These are phyloP conservation scores for Rubia yunnanensis DNA, from an alignment of 257 asterid genomes.

Conservation along the genomic window DNA sequence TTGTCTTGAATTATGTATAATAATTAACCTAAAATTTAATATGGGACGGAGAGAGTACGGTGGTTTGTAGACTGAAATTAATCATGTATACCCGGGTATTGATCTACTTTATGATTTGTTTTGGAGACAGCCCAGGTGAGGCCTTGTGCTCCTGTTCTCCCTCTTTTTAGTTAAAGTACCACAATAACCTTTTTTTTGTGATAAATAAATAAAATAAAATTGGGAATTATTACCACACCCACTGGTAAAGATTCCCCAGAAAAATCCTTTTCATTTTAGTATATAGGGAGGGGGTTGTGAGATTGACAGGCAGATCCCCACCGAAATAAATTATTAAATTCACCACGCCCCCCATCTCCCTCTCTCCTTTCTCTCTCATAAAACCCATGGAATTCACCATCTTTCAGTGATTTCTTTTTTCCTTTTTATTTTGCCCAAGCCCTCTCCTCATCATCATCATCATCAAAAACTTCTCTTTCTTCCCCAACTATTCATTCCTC, in stretches of 20 bases:
- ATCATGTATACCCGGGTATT: neutral
- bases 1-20: too few species aligned
- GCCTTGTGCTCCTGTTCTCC: constrained; percentile 13
- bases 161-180: constrained; percentile 10
- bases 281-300: constrained; percentile 25
- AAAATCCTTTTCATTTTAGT: constrained; percentile 15
- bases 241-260: constrained; percentile 21
- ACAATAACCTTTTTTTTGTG: neutral
- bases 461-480: neutral
- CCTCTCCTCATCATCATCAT: too few species aligned
- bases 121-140: constrained; percentile 20
- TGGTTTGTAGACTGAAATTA: neutral
- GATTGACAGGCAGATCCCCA: constrained; percentile 94
- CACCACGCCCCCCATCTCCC: constrained; percentile 62
- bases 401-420: constrained; percentile 22
- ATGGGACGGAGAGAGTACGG: neutral
- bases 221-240: neutral
- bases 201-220: neutral
- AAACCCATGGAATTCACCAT: constrained; percentile 83
- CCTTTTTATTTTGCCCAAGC: constrained; percentile 30
- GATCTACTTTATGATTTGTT: neutral
- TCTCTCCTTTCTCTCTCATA: constrained; percentile 24
- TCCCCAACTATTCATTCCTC: neutral
- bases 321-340: constrained; percentile 78
- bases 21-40: too few species aligned